Conservation (phyloP, 331 rosid genomes). For the Malus hybrid region DNA sequence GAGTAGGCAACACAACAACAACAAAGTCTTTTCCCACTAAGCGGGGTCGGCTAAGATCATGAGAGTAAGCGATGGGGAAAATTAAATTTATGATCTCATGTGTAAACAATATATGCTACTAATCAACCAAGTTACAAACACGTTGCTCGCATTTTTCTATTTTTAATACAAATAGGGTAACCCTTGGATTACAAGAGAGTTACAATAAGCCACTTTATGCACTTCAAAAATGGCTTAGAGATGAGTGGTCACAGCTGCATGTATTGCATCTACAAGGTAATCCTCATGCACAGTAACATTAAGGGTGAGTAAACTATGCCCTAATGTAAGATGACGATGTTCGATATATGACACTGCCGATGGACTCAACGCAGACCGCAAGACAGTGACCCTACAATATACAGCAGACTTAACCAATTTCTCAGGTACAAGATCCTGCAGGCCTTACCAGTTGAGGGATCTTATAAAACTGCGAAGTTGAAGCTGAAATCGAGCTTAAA, state of each 20-base stretch:
- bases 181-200: neutral
- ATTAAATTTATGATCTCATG: too few relatives aligned
- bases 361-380: too few relatives aligned
- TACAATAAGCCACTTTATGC: neutral
- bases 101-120: too few relatives aligned
- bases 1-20: too few relatives aligned
- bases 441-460: neutral
- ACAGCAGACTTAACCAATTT: neutral
- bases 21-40: too few relatives aligned
- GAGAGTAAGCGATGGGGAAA: too few relatives aligned
- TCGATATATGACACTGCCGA: too few relatives aligned
- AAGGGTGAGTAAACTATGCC: neutral
- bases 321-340: neutral
- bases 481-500: neutral
- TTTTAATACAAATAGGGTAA: neutral
- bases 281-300: conserved; percentile 48
- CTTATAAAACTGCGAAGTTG: neutral
- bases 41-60: too few relatives aligned
- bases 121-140: too few relatives aligned
- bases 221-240: neutral
- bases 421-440: neutral
- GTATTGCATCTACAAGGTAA: conserved; percentile 75
- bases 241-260: conserved; percentile 51
- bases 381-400: too few relatives aligned
- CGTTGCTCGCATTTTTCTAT: neutral